Base-by-base conservation (phyloP, 129 eudicot genomes). In the Kitagawia praeruptora region DNA sequence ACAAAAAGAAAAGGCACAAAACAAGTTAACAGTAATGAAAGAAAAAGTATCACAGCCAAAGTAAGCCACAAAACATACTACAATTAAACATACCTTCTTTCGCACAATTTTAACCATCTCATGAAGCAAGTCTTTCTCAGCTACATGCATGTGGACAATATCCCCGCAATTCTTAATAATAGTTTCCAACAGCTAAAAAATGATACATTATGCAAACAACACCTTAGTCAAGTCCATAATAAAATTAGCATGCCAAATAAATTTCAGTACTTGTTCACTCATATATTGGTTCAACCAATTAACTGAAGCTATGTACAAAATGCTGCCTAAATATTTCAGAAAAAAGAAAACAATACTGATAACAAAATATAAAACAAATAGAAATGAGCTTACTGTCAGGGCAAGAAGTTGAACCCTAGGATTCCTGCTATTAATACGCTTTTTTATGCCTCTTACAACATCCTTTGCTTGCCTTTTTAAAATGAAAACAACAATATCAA, bases 101-200 rank as follows among this genome's bases (percentile, higher is more conserved):
- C 84, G 88, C 66, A 85, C 92, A 63, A 93, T 86, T 87, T 85
- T 91, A 87, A 93, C 98, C 98, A 93, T 91, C 83, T 93, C 94
- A 79, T 89, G 98, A 75, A 89, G 98, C 77, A 93, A 73, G 73
- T 89, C 96, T 86, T 87, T 91, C 86, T 93, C 98, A 80, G 94
- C 98, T 53, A 93, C 97, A 88, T 91, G 92, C 98, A 93, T 87
- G 76, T 90, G 96, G 85, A 90, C 96, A 73, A 90, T 83, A 78
- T 90, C 97, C 70, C 97, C 97, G 69, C 98, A 93, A 53, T 93
- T 93, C 91, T 93, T 93, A 79, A 93, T 88, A 42, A 93, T 81
- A 47, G 97, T 91, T 85, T 93, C 98, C 88, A 93, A 81, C 44
- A 93, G 86, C 98, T 93, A 64, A 48, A 79, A 79, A 58, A 80